Base-by-base conservation (phyloP, 73 alveolate species). In the Paramecium primaurelia region DNA sequence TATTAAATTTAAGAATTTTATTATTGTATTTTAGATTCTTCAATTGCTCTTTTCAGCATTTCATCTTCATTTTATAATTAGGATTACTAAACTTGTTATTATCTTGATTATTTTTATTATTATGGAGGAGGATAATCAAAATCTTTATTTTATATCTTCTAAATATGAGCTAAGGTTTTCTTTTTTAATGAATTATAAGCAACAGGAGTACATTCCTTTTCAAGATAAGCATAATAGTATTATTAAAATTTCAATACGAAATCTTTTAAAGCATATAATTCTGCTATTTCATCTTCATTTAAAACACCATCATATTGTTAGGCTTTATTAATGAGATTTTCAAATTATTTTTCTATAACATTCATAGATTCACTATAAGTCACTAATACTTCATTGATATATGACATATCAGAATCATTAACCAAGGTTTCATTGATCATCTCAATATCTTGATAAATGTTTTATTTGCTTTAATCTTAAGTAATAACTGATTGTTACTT, bases 71-170 rank as follows among this genome's bases (percentile, higher is more conserved):
- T 25, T 68, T 51, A 64, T 38, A 64, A 40, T 87, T 75, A 38
- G 8, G 32, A 34, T 77, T 77, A 77, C 25, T 77, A 8, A 32
- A 30, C 1, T 11, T 44, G 8, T 34, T 40, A 34, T 51, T 86
- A 36, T 64, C 60, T 32, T 12, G 4, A 2, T 34, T 20, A 11
- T 60, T 60, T n/a, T 25, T 60, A 60, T 25, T 60, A 60, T 25
- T 4, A 6, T 6, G 77, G 40, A 30, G 44, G 44, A 9, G 83
- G 22, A 14, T 60, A 60, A 60, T 60, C 83, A 11, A 77, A 44
- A 77, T 77, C 90, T 42, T 47, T 77, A 37, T 37, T 30, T 44
- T 77, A n/a, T 25, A 77, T 77, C n/a, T 77, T 77, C 22, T 77
- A 18, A 16, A 77, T 77, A 30, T 30, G 54, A n/a, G 69, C 73